Conservation (phyloP, 225 moss, liverwort and hornwort species). For the Polytrichum formosum region DNA sequence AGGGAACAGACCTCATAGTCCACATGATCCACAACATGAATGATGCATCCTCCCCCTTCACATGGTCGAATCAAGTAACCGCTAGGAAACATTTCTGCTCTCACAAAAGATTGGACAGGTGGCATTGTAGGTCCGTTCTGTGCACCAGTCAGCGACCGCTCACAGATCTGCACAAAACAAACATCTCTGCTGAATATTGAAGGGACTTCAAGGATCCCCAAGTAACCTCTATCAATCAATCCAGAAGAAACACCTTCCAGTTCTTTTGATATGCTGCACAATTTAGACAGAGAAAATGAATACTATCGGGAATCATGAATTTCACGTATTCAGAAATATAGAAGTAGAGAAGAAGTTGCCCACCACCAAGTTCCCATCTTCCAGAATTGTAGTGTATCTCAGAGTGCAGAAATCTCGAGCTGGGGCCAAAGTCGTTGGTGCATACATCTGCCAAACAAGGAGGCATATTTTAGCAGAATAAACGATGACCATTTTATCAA, state of each 20-base stretch:
- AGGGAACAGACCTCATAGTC: constrained; percentile 65
- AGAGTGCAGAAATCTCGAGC: constrained; percentile 95
- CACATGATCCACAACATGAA: constrained; percentile 91
- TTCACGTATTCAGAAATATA: not conserved
- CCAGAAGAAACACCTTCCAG: no score
- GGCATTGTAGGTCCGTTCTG: constrained; percentile 81
- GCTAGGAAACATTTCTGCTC: constrained; percentile 94
- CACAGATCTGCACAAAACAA: constrained; percentile 68
- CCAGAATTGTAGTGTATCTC: constrained; percentile 89
- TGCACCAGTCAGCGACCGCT: constrained; percentile 74
- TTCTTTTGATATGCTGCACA: no score
- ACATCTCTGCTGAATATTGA: no score
- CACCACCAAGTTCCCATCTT: constrained; percentile 97
- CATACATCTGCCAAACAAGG: constrained; percentile 72
- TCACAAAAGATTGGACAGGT: constrained; percentile 75
- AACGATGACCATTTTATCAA: no score
- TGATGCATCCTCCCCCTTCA: constrained; percentile 94
- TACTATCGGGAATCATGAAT: no score
- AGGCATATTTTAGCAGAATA: no score
- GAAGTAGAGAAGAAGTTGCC: constrained; percentile 2
- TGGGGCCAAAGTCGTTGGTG: constrained; percentile 92
- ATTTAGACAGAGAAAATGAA: no score
- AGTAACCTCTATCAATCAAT: no score
- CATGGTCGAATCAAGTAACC: constrained; percentile 94
- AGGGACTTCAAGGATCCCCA: no score